phyloP scores from a whole-genome alignment of 2,329 filamentous ascomycete species.

The Ophiognomonia clavigignenti-juglandacearum region DNA sequence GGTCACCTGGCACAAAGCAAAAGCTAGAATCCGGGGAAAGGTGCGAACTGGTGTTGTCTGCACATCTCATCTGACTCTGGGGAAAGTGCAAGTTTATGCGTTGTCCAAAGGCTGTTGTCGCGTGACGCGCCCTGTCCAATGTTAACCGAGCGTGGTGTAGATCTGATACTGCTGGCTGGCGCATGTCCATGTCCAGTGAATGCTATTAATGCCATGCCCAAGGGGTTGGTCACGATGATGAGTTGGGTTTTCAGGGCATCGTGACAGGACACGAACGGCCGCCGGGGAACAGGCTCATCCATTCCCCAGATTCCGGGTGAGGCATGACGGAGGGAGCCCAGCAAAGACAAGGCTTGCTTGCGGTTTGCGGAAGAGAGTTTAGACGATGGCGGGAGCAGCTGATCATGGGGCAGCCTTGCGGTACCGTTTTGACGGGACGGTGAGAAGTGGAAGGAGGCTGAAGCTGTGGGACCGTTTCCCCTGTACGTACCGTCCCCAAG shows the following conservation, averaged over 20 bases:
- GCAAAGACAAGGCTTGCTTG: background rate
- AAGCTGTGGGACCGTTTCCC: no score
- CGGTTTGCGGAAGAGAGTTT: constrained; percentile 4
- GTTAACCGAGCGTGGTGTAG: background rate
- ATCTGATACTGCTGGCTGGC: background rate
- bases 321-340: background rate
- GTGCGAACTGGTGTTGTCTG: constrained; percentile 1
- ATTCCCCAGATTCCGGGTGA: background rate
- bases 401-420: no score
- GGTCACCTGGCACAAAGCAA: background rate
- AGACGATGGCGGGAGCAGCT: background rate
- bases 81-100: constrained; percentile 7
- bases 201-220: no score
- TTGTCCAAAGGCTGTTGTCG: constrained; percentile 1
- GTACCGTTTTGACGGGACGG: no score
- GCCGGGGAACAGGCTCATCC: constrained; percentile 12
- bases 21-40: background rate
- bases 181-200: background rate
- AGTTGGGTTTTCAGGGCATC: background rate
- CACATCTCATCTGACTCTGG: constrained; percentile 8
- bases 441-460: no score
- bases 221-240: no score
- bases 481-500: background rate
- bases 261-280: constrained; percentile 13
- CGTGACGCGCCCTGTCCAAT: background rate